Evolutionary conservation across 352 stramenopile genomes (phyloP).

Genomic region (Globisporangium sylvaticum): DNA sequence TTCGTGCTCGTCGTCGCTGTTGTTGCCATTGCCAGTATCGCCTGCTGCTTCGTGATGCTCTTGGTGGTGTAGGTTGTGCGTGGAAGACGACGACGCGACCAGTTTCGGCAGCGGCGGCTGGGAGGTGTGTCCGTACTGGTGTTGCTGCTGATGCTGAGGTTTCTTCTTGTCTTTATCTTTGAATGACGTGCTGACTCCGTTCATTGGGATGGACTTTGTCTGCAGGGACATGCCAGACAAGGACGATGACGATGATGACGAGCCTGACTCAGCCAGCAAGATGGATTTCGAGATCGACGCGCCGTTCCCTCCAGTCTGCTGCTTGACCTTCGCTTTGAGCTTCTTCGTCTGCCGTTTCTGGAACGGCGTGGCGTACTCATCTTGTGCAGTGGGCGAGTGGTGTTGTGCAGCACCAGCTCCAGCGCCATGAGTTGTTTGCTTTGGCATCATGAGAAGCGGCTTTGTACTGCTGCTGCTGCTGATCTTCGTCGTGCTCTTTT

Average conservation of each 20-base stretch:
- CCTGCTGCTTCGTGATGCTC: constrained; percentile 18
- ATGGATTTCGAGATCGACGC: constrained; percentile 44
- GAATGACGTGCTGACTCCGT: not conserved
- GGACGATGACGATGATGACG: constrained; percentile 8
- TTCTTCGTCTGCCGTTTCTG: constrained; percentile 49
- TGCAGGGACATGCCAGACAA: constrained; percentile 10
- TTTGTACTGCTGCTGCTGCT: constrained; percentile 12
- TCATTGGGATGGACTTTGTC: constrained; percentile 16
- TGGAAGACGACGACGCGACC: constrained; percentile 27
- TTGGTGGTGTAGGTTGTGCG: constrained; percentile 27
- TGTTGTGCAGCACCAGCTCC: constrained; percentile 15
- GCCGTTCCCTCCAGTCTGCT: constrained; percentile 20
- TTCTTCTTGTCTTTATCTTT: constrained; percentile 43
- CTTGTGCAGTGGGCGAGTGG: not conserved
- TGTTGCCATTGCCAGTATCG: constrained; percentile 1
- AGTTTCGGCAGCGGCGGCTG: constrained; percentile 50
- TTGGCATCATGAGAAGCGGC: constrained; percentile 1
- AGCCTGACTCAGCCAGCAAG: constrained; percentile 34
- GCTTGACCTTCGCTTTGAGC: constrained; percentile 35
- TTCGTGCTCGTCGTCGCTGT: constrained; percentile 18
- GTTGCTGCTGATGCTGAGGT: constrained; percentile 17
- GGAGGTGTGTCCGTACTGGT: constrained; percentile 7
- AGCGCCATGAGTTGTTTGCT: constrained; percentile 3
- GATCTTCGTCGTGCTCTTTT: constrained; percentile 25
- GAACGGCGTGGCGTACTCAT: constrained; percentile 36